Percentiles rank a stretch among this genome's conserved stretches.
These are phyloP conservation scores for Phoenix dactylifera DNA, from an alignment of 176 grass and related monocot genomes.

Conservation along the genomic window DNA sequence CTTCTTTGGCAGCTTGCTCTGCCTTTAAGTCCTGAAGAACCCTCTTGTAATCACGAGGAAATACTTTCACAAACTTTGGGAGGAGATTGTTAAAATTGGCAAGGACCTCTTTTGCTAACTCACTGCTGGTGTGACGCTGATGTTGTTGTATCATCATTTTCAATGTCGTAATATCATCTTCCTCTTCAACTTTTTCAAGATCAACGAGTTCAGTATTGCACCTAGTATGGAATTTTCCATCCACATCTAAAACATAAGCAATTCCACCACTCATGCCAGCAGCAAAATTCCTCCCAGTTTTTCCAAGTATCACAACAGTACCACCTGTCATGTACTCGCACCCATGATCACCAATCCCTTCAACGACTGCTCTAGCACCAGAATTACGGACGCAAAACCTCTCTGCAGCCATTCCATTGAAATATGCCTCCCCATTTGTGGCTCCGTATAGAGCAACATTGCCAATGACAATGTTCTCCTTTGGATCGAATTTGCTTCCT, in stretches of 20 bases:
- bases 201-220: slow-evolving; percentile 93
- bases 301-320: slow-evolving; percentile 77
- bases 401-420: slow-evolving; percentile 98
- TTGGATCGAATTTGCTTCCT: slow-evolving; percentile 63
- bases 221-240: slow-evolving; percentile 57
- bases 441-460: slow-evolving; percentile 98
- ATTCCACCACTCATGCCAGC: slow-evolving; percentile 97
- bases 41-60: slow-evolving; percentile 89
- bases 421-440: slow-evolving; percentile 88
- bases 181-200: slow-evolving; percentile 72
- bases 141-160: slow-evolving; percentile 99
- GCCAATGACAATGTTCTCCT: slow-evolving; percentile 96
- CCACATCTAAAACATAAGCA: slow-evolving; percentile 85
- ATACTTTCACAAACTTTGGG: slow-evolving; percentile 86
- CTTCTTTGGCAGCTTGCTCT: slow-evolving; percentile 47
- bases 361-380: slow-evolving; percentile 89
- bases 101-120: slow-evolving; percentile 61
- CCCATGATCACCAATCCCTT: slow-evolving; percentile 98
- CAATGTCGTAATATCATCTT: slow-evolving; percentile 71
- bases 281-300: slow-evolving; percentile 95
- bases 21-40: slow-evolving; percentile 51
- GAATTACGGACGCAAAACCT: slow-evolving; percentile 96
- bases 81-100: slow-evolving; percentile 67
- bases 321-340: slow-evolving; percentile 99
- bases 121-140: slow-evolving; percentile 59